phyloP scores from a whole-genome alignment of 2,329 filamentous ascomycete genomes.

The Beauveria pseudobassiana region DNA sequence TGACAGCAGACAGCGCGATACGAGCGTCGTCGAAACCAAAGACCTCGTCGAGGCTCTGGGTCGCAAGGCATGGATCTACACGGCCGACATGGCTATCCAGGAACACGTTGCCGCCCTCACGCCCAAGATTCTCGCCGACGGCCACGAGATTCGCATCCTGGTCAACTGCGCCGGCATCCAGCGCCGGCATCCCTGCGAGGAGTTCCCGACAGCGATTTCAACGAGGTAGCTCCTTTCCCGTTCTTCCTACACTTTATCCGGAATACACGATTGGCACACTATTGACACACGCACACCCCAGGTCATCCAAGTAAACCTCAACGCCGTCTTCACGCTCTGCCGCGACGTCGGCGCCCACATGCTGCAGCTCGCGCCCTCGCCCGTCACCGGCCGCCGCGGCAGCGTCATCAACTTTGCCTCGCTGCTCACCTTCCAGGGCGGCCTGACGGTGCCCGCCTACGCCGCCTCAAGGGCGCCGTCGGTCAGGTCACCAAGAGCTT shows the following conservation, averaged over 20 bases:
- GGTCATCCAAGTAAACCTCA: constrained; percentile 83
- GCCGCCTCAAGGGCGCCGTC: constrained; percentile 78
- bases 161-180: constrained; percentile 87
- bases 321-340: constrained; percentile 69
- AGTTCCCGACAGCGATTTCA: constrained; percentile 71
- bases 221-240: constrained; percentile 39
- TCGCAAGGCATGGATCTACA: constrained; percentile 60
- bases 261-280: not conserved
- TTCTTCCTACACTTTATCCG: not conserved
- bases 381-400: constrained; percentile 49
- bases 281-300: not conserved
- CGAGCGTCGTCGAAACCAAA: constrained; percentile 44
- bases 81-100: constrained; percentile 58
- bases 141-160: constrained; percentile 64
- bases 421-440: constrained; percentile 77
- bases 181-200: constrained; percentile 63
- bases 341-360: constrained; percentile 75
- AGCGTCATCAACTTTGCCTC: constrained; percentile 80
- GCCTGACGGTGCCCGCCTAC: constrained; percentile 82
- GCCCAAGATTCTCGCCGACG: constrained; percentile 53
- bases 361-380: constrained; percentile 47
- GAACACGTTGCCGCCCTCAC: constrained; percentile 53
- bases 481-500: constrained; percentile 79
- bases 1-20: constrained; percentile 31
- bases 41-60: constrained; percentile 56